These are phyloP conservation scores for Leonotis leonurus DNA, from an alignment of 257 asterid species.

Conservation along the genomic window DNA sequence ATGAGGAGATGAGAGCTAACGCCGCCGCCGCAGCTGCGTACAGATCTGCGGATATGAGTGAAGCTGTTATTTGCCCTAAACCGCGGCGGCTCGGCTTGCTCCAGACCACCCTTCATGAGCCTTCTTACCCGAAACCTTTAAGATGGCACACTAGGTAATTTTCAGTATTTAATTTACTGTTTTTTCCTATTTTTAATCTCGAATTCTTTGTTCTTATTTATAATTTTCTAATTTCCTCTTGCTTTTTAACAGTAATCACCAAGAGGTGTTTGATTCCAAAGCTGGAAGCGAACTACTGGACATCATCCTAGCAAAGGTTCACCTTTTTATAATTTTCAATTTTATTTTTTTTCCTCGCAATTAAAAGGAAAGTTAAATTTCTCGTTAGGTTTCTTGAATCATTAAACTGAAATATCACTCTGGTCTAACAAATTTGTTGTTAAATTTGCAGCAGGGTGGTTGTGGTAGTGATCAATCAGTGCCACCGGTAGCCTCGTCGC, in stretches of 20 bases:
- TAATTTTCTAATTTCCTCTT: not conserved
- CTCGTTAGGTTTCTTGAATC: not conserved
- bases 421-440: not conserved
- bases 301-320: constrained; percentile 72
- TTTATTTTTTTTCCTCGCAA: not conserved
- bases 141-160: constrained; percentile 68
- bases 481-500: constrained; percentile 78
- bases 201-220: too few relatives aligned
- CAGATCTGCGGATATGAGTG: constrained; percentile 44
- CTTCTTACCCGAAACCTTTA: constrained; percentile 35
- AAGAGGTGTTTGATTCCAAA: constrained; percentile 62
- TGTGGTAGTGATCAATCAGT: constrained; percentile 44
- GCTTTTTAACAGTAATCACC: constrained; percentile 48
- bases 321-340: not conserved
- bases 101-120: constrained; percentile 40
- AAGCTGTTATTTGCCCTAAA: constrained; percentile 77
- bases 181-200: not conserved
- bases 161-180: not conserved
- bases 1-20: constrained; percentile 56
- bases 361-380: too few relatives aligned
- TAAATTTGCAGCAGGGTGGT: constrained; percentile 54
- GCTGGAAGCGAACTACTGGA: constrained; percentile 86
- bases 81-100: constrained; percentile 70
- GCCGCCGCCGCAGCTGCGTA: constrained; percentile 28
- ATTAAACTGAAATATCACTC: not conserved